Base-by-base conservation (phyloP, 352 stramenopile genomes). In the Phytophthora aleatoria region DNA sequence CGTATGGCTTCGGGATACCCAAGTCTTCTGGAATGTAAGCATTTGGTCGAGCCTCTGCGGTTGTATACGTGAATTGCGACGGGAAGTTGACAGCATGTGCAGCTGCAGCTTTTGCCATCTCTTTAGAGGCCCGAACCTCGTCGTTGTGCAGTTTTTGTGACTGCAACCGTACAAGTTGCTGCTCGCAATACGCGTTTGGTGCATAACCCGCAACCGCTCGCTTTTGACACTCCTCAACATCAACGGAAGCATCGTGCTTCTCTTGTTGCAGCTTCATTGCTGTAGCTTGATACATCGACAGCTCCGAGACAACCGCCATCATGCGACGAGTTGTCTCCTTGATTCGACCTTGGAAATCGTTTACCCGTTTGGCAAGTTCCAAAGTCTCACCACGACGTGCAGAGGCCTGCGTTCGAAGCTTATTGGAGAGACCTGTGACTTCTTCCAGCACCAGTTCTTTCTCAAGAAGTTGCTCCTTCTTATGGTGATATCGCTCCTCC, bases 261-360 rank as follows among this genome's bases (percentile, higher is more conserved):
- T 98, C 92, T 57, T 98, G 89, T 62, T 98, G 88, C 3, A 98
- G 80, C 64, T 97, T 97, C 74, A 98, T 92, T 15, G 92, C 89
- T 10, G 93, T 98, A 8, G 94, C 94, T 64, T 98, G 94, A 70
- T 97, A 98, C 94, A 98, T 98, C 12, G 87, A 96, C 9, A 98
- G 71, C 77, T 98, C 94, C 2, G 85, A 97, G 3, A 98, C 92
- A 1, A 95, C 71, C n/a, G 94, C 93, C 91, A 98, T 98, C 91
- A 98, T 98, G 16, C 89, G 89, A 51, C 92, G 80, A 31, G 92
- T 98, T 26, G 90, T 93, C 42, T 97, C 90, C 49, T 96, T 92
- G 67, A 98, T 96, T 26, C 85, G 80, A 24, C 73, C 65, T 74
- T 98, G 94, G 59, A 98, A 93, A 44, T 91, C 81, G 58, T 95